Base-by-base conservation (phyloP, 805 yeast species). In the Candida maesae region DNA sequence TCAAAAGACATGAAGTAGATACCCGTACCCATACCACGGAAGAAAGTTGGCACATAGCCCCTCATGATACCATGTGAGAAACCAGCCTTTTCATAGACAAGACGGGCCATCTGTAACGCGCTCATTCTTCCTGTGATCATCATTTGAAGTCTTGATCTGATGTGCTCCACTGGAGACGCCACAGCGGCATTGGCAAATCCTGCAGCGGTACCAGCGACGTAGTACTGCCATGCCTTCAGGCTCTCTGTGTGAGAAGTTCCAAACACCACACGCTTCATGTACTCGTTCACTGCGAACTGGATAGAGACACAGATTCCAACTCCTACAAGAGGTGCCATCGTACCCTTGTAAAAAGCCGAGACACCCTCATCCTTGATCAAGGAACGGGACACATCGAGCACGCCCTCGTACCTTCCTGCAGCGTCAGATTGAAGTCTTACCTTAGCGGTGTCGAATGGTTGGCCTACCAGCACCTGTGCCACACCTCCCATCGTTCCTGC, bases 401-500 rank as follows among this genome's bases (percentile, higher is more conserved):
- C 83, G 2, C 89, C 88, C 15, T 63, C 63, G 55, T 84, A 85
- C 10, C 79, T 72, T 3, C 95, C 93, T 23, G 80, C 81, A 3
- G 90, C 82, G 1, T 90, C 88, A 2, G 95, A 81, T 59, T 93
- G 98, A 36, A 91, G 70, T 37, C 98, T 72, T 16, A 93, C 98
- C 65, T 91, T 91, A 33, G 93, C 87, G 10, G 96, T 86, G 61
- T 90, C 98, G 57, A 90, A 90, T 5, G 98, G 97, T 63, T 93
- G 98, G 19, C 99, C 99, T 7, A 84, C 85, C 24, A 93, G 67
- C 6, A 93, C 98, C 66, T 93, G 99, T 6, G 97, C 95, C 18
- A 93, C 78, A 41, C 99, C 99, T 41, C 98, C 98, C 56, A 83
- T 74, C 15, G 97, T 91, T 15, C 99, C 99, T 4, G 95, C 95